These are phyloP conservation scores for Trichoderma pleuroti DNA, from an alignment of 2,329 filamentous ascomycete species.

Conservation along the genomic window DNA sequence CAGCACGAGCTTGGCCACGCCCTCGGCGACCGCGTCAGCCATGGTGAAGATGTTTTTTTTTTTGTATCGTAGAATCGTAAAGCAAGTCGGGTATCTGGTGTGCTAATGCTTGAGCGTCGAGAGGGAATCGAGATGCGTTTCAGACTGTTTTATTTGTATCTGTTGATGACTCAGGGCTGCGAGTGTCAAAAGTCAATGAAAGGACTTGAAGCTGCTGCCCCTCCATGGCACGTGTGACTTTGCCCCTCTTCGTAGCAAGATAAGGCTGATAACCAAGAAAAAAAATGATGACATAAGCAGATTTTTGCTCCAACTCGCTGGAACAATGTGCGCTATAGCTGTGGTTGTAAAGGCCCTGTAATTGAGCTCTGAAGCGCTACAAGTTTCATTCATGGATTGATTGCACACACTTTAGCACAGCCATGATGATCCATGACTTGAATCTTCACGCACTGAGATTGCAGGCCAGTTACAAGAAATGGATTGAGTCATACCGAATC, in stretches of 20 bases:
- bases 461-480: neutral
- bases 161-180: neutral
- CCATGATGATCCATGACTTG: neutral
- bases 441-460: neutral
- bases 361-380: neutral
- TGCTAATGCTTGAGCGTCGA: no score
- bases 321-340: neutral
- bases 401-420: neutral
- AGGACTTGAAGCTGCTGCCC: neutral
- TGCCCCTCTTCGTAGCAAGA: neutral
- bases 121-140: neutral
- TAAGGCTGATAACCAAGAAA: neutral
- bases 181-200: neutral
- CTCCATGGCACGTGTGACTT: neutral
- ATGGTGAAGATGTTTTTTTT: neutral
- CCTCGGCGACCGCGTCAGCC: slow-evolving; percentile 16
- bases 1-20: slow-evolving; percentile 52
- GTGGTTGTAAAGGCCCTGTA: neutral
- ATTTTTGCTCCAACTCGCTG: neutral
- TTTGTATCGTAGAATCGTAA: neutral
- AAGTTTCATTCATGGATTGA: neutral
- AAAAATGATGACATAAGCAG: neutral
- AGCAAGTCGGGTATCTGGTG: neutral
- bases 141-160: neutral
- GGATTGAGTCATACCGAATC: neutral